Evolutionary conservation across 2,329 filamentous ascomycete genomes (phyloP), one percentile per base, ranked within the genome.

Genomic region (Xylariomycetidae sp.): DNA sequence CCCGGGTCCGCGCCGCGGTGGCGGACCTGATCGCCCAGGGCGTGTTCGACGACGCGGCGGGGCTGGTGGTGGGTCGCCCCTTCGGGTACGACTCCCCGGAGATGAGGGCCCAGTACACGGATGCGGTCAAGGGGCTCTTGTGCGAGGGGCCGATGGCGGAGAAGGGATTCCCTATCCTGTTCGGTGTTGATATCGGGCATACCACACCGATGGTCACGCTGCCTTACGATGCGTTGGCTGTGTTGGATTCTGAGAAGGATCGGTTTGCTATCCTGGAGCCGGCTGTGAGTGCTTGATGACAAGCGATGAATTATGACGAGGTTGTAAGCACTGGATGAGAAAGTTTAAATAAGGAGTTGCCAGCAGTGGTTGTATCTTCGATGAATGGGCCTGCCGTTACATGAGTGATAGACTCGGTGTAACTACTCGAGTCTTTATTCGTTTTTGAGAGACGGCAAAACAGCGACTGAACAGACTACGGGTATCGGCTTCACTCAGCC

Each of bases 171-270:
- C 65, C 65, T 0, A 63, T 69, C 8, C 19, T 69, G 32, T 60
- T 62, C 7, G 56, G 58, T 16, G 58, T 68, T 0, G 66, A 69
- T 27, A 48, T 69, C 27, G 65, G 66, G 1, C 64, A 69, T 40
- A 66, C 64, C 0, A 50, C 48, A 7, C 64, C 66, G 0, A 54
- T 66, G 44, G 49, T 68, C 5, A 69, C 66, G 0, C 36, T 69
- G 16, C 64, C 62, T 0, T 57, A 49, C 26, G 63, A 63, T 44
- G 53, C 55, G 1, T 25, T 65, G 39, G 62, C 51, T 12, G 40
- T 48, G 18, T 31, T 68, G 25, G 63, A 68, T 40, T 62, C 60
- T 0, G 60, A 57, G 13, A 50, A 34, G 9, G 59, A 64, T 14
- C 44, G 42, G 13, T 66, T 67, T 44, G 36, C 49, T 15, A 44